Evolutionary conservation across 1,139 yeast genomes (phyloP).

Genomic region (Geotrichum histeridarum): DNA sequence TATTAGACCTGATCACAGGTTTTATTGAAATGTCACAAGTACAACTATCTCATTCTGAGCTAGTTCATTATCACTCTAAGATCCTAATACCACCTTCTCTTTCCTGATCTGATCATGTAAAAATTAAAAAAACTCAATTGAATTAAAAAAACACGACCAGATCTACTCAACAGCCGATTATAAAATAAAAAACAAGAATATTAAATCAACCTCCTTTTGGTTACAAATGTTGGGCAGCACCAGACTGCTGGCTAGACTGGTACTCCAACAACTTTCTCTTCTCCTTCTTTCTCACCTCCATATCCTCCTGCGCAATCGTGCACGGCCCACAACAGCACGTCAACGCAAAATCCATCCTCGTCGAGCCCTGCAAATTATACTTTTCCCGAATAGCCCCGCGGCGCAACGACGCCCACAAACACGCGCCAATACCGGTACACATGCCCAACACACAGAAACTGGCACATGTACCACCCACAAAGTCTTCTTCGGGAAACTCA

Average conservation of each 20-base stretch:
- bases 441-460: background rate
- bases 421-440: background rate
- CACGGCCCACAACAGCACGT: slow-evolving; percentile 5
- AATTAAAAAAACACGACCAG: too few relatives aligned
- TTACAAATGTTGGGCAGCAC: background rate
- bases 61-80: too few relatives aligned
- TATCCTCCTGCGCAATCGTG: slow-evolving; percentile 1
- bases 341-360: background rate
- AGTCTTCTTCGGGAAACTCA: slow-evolving; percentile 3
- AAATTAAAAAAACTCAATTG: too few relatives aligned
- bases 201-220: too few relatives aligned
- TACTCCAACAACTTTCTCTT: background rate
- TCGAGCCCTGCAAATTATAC: background rate
- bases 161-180: too few relatives aligned
- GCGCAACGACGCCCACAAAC: slow-evolving; percentile 1
- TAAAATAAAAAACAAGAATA: too few relatives aligned
- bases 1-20: too few relatives aligned
- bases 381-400: slow-evolving; percentile 3
- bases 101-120: too few relatives aligned
- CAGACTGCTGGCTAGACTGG: slow-evolving; percentile 7
- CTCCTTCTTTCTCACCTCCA: slow-evolving; percentile 4
- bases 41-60: too few relatives aligned
- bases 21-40: too few relatives aligned
- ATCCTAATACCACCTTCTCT: too few relatives aligned
- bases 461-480: slow-evolving; percentile 3